Evolutionary conservation across 768 basidiomycete species (phyloP).

Genomic region (Paxillus ammoniavirescens): DNA sequence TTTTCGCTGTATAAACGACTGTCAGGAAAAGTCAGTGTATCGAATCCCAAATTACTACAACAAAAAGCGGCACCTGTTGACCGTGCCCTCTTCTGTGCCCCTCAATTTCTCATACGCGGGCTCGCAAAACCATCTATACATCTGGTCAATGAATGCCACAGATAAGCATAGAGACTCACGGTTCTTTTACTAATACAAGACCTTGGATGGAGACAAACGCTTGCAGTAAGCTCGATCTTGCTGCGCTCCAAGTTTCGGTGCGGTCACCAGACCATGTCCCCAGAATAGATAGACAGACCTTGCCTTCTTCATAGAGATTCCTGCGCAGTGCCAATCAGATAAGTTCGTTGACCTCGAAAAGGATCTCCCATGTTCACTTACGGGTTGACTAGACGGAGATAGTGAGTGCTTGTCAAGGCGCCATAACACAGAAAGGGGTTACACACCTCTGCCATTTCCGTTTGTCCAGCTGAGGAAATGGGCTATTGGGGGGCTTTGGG

Average conservation of each 20-base stretch:
- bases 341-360: neutral
- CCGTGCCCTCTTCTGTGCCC: conserved; percentile 85
- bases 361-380: conserved; percentile 36
- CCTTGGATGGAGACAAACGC: conserved; percentile 94
- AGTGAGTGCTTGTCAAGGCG: neutral
- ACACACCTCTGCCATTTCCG: conserved; percentile 73
- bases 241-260: conserved; percentile 83
- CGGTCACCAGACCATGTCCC: conserved; percentile 92
- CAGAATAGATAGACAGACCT: conserved; percentile 88
- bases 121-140: conserved; percentile 80
- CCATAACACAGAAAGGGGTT: neutral
- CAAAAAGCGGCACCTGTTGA: conserved; percentile 64
- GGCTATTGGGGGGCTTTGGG: conserved; percentile 77
- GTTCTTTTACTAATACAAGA: conserved; percentile 88
- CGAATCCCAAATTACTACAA: neutral
- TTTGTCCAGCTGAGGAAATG: conserved; percentile 95
- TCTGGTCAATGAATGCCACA: conserved; percentile 2
- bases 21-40: conserved; percentile 7
- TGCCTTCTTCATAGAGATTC: conserved; percentile 94
- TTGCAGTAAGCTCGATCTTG: conserved; percentile 84
- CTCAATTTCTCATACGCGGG: conserved; percentile 91
- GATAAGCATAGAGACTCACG: conserved; percentile 49
- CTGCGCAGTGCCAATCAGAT: conserved; percentile 35
- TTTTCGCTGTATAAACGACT: conserved; percentile 93
- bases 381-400: conserved; percentile 58